These are phyloP conservation scores for Striga hermonthica DNA, from an alignment of 305 asterid genomes.

Conservation along the genomic window DNA sequence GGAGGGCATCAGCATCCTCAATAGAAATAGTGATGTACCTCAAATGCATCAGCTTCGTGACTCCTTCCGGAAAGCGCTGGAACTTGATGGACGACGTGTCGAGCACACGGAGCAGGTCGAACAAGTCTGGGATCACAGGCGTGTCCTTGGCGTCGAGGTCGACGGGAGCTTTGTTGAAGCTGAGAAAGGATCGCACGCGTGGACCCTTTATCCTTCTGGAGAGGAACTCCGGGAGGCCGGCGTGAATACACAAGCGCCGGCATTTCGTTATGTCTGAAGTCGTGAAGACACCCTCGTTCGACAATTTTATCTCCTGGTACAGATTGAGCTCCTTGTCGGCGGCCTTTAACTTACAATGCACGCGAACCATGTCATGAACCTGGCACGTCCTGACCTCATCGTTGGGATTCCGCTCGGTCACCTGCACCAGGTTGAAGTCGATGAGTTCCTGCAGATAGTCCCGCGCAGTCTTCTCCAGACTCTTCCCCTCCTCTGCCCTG, in stretches of 20 bases:
- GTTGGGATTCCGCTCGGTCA: constrained; percentile 23
- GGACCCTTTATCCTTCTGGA: constrained; percentile 21
- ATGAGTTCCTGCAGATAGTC: constrained; percentile 35
- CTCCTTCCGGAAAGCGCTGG: constrained; percentile 27
- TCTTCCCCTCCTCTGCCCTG: background rate
- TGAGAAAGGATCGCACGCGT: constrained; percentile 37
- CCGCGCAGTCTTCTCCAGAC: constrained; percentile 35
- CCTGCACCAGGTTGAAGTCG: constrained; percentile 34
- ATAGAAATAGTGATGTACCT: constrained; percentile 37
- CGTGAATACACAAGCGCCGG: constrained; percentile 39
- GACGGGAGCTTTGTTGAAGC: constrained; percentile 32
- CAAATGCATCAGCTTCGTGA: constrained; percentile 34
- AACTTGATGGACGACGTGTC: constrained; percentile 34
- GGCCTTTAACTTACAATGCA: constrained; percentile 34
- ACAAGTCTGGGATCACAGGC: constrained; percentile 30
- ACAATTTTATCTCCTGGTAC: constrained; percentile 30
- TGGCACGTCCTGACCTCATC: constrained; percentile 38
- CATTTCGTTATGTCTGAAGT: constrained; percentile 9
- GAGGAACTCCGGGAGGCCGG: constrained; percentile 28
- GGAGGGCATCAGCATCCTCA: constrained; percentile 28
- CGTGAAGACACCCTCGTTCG: constrained; percentile 13
- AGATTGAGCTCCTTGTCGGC: constrained; percentile 24
- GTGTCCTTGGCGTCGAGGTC: constrained; percentile 22
- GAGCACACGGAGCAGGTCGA: constrained; percentile 35
- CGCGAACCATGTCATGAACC: constrained; percentile 39